Base-by-base conservation (phyloP, 2,329 filamentous ascomycete genomes). In the Exophiala bonariae region DNA sequence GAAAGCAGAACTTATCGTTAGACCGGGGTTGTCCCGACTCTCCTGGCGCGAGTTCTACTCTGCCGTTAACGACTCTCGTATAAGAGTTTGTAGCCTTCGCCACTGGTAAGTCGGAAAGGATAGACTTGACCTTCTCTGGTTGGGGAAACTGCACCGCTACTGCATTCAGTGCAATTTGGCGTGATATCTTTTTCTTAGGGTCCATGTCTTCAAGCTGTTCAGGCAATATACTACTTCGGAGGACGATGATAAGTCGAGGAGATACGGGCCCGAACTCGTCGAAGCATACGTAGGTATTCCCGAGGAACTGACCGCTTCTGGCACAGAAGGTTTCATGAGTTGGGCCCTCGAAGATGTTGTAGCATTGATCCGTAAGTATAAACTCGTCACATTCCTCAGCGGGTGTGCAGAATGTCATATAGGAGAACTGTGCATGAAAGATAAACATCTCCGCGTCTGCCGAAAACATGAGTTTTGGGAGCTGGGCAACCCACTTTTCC, bases 331-430 rank as follows among this genome's bases (percentile, higher is more conserved):
- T 23, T 34, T 11, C 28, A 38, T 13, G 11, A 22, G 49, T 33
- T 13, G 61, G 58, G 2, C 65, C 65, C 47, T 68, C 65, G 49
- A 57, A 56, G 28, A 68, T 54, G 38, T 51, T 53, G 50, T 63
- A 67, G 18, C 50, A 48, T 37, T 68, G 63, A 26, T 66, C 58
- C 1, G 64, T 66, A 40, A 68, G 50, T 13, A 68, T 19, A 35
- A 67, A 68, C 47, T 68, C 66, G 11, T 62, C 60, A 6, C 42
- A 49, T 2, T 19, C n/a, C 6, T 51, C 35, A 2, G 46, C 35
- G 2, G 63, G 63, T 40, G 58, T 63, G 41, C 63, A 66, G 18
- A 67, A 50, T 2, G 63, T 54, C 26, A 68, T 56, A 43, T 61
- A 67, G 34, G 55, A 58, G 3, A 8, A 16, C 33, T 63, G 52